Conservation (phyloP, 148 eudicot species). For the Rhododendron williamsianum region DNA sequence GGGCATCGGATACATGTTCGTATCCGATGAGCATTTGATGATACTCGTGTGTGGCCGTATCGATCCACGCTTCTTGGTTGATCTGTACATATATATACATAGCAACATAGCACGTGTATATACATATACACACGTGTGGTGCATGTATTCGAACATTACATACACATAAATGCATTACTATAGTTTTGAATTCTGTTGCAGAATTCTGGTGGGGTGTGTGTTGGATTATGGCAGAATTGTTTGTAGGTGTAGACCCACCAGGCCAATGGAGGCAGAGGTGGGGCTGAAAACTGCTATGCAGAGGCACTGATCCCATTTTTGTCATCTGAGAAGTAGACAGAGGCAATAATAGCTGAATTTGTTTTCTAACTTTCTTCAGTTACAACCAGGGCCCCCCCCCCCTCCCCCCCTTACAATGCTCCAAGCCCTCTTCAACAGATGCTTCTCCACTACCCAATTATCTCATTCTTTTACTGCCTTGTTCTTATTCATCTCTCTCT, state of each 20-base stretch:
- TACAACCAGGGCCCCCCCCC: constrained; percentile 26
- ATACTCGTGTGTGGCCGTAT: neutral
- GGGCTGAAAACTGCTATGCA: constrained; percentile 27
- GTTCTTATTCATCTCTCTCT: neutral
- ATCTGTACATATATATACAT: too few relatives aligned
- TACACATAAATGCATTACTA: neutral
- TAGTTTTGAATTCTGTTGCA: neutral
- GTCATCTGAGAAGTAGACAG: constrained; percentile 44
- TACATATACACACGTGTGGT: neutral
- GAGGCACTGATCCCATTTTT: constrained; percentile 38
- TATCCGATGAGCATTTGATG: neutral
- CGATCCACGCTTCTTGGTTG: neutral
- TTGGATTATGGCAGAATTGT: constrained; percentile 1
- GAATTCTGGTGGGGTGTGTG: neutral
- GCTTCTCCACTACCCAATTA: constrained; percentile 7
- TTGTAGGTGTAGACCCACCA: neutral
- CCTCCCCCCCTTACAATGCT: neutral
- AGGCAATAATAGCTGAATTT: constrained; percentile 31
- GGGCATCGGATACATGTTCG: neutral
- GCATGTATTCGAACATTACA: neutral
- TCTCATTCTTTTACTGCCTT: neutral
- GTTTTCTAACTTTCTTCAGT: constrained; percentile 30
- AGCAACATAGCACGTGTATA: too few relatives aligned
- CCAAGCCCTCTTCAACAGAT: constrained; percentile 5
- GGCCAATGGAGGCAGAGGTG: constrained; percentile 9